phyloP scores from a whole-genome alignment of 2,329 filamentous ascomycete genomes.

The Sporothrix mexicana region DNA sequence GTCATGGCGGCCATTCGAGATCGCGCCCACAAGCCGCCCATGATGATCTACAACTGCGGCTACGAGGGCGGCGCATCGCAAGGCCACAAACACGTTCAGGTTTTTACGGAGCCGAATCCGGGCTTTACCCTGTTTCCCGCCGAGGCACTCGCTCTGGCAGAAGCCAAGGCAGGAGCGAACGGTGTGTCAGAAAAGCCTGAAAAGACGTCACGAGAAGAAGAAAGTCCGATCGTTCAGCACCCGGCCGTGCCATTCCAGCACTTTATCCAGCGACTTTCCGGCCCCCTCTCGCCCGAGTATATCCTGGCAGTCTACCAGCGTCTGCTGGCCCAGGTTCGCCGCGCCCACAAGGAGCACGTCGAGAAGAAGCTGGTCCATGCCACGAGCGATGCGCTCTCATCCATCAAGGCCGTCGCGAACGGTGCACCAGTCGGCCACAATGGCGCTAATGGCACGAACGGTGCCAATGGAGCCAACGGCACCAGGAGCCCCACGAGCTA shows the following conservation, averaged over 20 bases:
- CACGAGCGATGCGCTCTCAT: background rate
- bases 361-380: slow-evolving; percentile 6
- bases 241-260: slow-evolving; percentile 38
- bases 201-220: background rate
- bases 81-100: slow-evolving; percentile 54
- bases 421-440: background rate
- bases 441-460: slow-evolving; percentile 7
- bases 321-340: slow-evolving; percentile 35
- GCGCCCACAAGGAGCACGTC: slow-evolving; percentile 34
- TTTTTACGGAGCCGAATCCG: slow-evolving; percentile 46
- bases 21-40: slow-evolving; percentile 38
- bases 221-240: slow-evolving; percentile 34
- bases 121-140: slow-evolving; percentile 40
- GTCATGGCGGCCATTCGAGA: slow-evolving; percentile 42
- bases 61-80: slow-evolving; percentile 50
- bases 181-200: too few species aligned
- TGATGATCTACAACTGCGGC: slow-evolving; percentile 55
- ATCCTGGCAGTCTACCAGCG: slow-evolving; percentile 38
- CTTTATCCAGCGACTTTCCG: slow-evolving; percentile 36
- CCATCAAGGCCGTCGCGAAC: background rate
- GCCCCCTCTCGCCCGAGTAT: slow-evolving; percentile 21
- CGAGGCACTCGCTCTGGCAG: slow-evolving; percentile 7
- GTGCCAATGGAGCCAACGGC: background rate
- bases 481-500: background rate
- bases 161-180: background rate